Conservation (phyloP, 2,329 filamentous ascomycete genomes). For the Ambrosiella beaveri region DNA sequence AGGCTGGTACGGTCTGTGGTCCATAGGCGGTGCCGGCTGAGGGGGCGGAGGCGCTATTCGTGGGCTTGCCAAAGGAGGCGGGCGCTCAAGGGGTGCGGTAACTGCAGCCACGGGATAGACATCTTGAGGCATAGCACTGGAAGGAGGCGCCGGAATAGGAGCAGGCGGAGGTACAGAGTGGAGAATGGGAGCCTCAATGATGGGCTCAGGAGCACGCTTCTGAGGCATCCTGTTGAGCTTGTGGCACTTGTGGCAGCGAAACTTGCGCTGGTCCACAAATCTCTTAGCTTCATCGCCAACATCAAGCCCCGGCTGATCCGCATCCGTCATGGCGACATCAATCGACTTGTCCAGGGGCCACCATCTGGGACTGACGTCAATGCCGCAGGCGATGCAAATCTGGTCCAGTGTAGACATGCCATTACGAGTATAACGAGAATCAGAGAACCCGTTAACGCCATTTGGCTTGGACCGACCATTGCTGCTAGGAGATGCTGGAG, state of each 20-base stretch:
- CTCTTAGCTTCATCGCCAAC: slow-evolving; percentile 39
- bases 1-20: slow-evolving; percentile 3
- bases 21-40: background rate
- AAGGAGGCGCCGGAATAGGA: slow-evolving; percentile 6
- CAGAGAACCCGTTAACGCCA: slow-evolving; percentile 17
- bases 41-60: slow-evolving; percentile 4
- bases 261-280: slow-evolving; percentile 42
- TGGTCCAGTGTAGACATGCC: slow-evolving; percentile 19
- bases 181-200: slow-evolving; percentile 7
- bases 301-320: slow-evolving; percentile 25
- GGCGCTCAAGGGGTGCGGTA: slow-evolving; percentile 14
- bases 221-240: slow-evolving; percentile 32
- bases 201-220: slow-evolving; percentile 15
- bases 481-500: slow-evolving; percentile 16
- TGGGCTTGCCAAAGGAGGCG: slow-evolving; percentile 14
- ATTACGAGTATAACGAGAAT: slow-evolving; percentile 22
- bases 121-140: background rate
- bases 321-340: slow-evolving; percentile 35
- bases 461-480: slow-evolving; percentile 15
- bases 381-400: slow-evolving; percentile 45
- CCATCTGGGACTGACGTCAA: slow-evolving; percentile 61
- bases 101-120: background rate
- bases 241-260: slow-evolving; percentile 62
- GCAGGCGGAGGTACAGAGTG: slow-evolving; percentile 1
- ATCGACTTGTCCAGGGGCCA: slow-evolving; percentile 40